Evolutionary conservation across 805 yeast genomes (phyloP), one percentile per base, ranked within the genome.

Genomic region (Spencermartinsiella europaea): DNA sequence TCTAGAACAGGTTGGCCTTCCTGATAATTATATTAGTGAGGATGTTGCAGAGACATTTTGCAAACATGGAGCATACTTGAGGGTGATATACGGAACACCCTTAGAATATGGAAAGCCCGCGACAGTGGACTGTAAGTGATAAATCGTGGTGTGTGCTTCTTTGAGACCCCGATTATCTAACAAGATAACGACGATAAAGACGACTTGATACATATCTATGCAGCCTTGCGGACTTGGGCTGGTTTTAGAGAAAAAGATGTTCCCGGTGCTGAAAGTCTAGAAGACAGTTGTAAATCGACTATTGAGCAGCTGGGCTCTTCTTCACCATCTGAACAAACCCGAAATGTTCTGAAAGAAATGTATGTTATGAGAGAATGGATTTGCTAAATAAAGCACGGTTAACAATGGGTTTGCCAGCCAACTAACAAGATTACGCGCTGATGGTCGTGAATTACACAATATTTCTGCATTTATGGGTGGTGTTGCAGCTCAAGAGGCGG

Each of bases 391-490:
- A n/a, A n/a, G 16, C 38, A 8, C 8, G 10, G 38, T 8, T 8
- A 15, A 10, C 15, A 7, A 37, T 17, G 10, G 10, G 40, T 12
- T 5, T 16, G 25, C 10, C 40, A 17, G 40, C 40, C 20, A 37
- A 37, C 40, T 10, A n/a, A 10, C 16, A 15, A 38, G 42, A 22
- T 47, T 50, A 7, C 58, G 70, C 2, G 46, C 59, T 3, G 61
- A 70, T 3, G 76, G 77, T 2, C 48, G 55, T 0, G 79, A 77
- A 51, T 42, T 78, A 12, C 81, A 79, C 50, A 83, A 83, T 55
- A 72, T 79, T 14, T 67, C 83, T 17, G 73, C 95, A 3, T 64
- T 87, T 2, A 68, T 86, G 53, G 98, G 96, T 1, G 98, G 96
- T 0, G 69, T 90, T 10, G 89, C 79, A 0, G 82, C 88, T 2